These are phyloP conservation scores for Lactifluus piperatus DNA, from an alignment of 768 basidiomycete genomes.

Conservation along the genomic window DNA sequence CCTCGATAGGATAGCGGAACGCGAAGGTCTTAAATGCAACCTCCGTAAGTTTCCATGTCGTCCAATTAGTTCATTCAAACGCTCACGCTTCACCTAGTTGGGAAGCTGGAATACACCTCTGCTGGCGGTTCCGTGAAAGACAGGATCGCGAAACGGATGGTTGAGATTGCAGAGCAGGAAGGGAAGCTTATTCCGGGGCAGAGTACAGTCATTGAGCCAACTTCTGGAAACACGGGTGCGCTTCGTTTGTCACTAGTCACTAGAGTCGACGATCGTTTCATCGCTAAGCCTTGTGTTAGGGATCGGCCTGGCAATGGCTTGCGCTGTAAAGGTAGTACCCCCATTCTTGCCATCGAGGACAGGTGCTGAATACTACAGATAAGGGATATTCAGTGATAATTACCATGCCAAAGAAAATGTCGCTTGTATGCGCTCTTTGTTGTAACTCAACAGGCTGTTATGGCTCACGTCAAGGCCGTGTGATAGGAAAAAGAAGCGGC, in stretches of 20 bases:
- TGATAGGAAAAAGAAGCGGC: constrained; percentile 84
- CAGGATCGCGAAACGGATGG: constrained; percentile 93
- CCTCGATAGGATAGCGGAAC: constrained; percentile 66
- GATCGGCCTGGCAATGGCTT: constrained; percentile 88
- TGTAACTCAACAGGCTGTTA: background rate
- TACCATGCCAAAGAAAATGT: constrained; percentile 94
- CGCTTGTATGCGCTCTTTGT: constrained; percentile 38
- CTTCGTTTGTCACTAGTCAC: background rate
- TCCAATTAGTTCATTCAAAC: background rate
- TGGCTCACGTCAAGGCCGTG: background rate
- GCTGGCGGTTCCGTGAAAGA: constrained; percentile 95
- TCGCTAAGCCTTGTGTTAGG: constrained; percentile 24
- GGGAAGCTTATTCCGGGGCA: constrained; percentile 80
- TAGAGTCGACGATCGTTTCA: background rate
- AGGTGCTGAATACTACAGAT: constrained; percentile 51
- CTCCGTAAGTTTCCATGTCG: constrained; percentile 49
- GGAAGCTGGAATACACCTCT: constrained; percentile 83
- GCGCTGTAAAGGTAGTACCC: constrained; percentile 78
- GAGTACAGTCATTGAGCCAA: constrained; percentile 92
- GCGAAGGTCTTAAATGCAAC: constrained; percentile 79
- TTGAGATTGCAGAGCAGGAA: constrained; percentile 85
- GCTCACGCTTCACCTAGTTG: constrained; percentile 42
- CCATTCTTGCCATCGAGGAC: constrained; percentile 21
- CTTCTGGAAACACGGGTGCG: constrained; percentile 90
- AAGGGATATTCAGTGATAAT: constrained; percentile 89